phyloP scores from a whole-genome alignment of 2,329 filamentous ascomycete species.

The Mollisiaceae sp. region DNA sequence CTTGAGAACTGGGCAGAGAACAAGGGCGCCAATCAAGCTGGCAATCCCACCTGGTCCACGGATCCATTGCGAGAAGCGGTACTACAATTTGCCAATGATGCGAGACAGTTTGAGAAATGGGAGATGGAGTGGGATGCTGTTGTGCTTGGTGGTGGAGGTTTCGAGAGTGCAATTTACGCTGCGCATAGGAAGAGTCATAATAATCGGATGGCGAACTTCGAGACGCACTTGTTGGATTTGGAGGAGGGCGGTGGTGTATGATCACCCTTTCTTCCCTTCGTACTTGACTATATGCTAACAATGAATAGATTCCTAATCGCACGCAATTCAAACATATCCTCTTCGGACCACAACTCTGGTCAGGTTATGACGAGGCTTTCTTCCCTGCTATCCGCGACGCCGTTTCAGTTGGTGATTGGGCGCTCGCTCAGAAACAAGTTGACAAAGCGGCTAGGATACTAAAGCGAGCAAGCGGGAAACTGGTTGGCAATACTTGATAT shows the following conservation, averaged over 20 bases:
- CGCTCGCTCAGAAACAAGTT: constrained; percentile 68
- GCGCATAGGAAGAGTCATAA: constrained; percentile 78
- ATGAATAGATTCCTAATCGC: constrained; percentile 73
- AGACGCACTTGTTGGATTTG: constrained; percentile 81
- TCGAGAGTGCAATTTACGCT: constrained; percentile 73
- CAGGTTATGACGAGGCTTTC: constrained; percentile 67
- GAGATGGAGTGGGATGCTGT: constrained; percentile 76
- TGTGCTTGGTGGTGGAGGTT: constrained; percentile 73
- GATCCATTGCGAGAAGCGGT: constrained; percentile 67
- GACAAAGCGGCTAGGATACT: constrained; percentile 75
- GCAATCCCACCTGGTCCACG: constrained; percentile 44
- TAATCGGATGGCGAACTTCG: constrained; percentile 77
- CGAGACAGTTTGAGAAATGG: constrained; percentile 74
- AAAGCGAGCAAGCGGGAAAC: constrained; percentile 55
- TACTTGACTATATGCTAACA: constrained; percentile 25
- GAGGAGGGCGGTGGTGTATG: constrained; percentile 75
- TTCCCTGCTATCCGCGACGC: constrained; percentile 89
- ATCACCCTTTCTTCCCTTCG: constrained; percentile 38
- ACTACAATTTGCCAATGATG: constrained; percentile 61
- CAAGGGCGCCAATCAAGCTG: constrained; percentile 58
- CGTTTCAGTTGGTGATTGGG: constrained; percentile 74
- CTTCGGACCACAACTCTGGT: constrained; percentile 83
- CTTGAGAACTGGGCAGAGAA: constrained; percentile 69
- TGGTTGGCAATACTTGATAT: constrained; percentile 36
- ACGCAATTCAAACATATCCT: constrained; percentile 94